Base-by-base conservation (phyloP, 202 grass and related monocot species). In the Setaria viridis region DNA sequence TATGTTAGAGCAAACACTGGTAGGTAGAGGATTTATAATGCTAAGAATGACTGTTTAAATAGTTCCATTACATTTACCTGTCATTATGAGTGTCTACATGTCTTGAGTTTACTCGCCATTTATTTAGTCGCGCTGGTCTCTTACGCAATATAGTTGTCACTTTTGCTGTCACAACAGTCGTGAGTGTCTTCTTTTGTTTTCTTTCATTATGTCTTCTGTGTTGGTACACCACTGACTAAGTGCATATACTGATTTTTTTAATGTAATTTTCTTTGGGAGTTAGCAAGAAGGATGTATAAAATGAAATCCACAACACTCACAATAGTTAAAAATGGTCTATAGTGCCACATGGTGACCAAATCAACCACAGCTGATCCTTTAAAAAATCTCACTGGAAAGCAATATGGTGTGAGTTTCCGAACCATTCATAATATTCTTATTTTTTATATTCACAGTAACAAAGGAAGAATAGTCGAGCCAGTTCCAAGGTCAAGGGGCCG, bases 381-480 rank as follows among this genome's bases (percentile, higher is more conserved):
- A 82, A 45, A 72, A 41, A n/a, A 34, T 82, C 48, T 47, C 47
- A 53, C 46, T 35, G 7, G 11, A 65, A 57, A 66, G 7, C 9
- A 45, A 53, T 29, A 3, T 48, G 3, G 11, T 58, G 14, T 33
- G 68, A 17, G 68, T 81, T 30, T 70, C 34, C 65, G n/a, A 57
- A 67, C 14, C 14, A 41, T 48, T 47, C 3, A 46, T 64, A 41
- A 84, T 77, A 21, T 80, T 72, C 16, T 80, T 79, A 59, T 87
- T 33, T 85, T 77, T 56, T n/a, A 66, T 64, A 65, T 71, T 91
- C 80, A 21, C 86, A 98, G 96, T 57, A 88, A 94, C n/a, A 95
- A 95, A 89, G 96, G 93, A 67, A 92, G 89, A 88, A 95, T 95
- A 20, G 77, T 95, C 74, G 96, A 98, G 77, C 54, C 46, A 2